Percentiles rank a stretch among this genome's conserved stretches.
These are phyloP conservation scores for Pestalotiopsis fici DNA, from an alignment of 2,329 filamentous ascomycete species.

Conservation along the genomic window DNA sequence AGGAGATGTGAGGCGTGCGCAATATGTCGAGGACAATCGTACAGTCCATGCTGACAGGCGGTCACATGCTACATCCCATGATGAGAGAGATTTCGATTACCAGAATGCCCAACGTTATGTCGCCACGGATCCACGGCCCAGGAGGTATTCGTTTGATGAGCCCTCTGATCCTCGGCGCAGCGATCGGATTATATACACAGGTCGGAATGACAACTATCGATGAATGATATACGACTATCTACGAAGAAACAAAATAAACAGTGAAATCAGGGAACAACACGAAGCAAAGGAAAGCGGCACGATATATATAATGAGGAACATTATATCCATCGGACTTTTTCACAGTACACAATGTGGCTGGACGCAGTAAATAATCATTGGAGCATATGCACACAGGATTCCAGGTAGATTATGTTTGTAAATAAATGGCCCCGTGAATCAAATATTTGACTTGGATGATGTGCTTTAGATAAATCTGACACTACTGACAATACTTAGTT, in stretches of 20 bases:
- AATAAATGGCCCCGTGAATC: background rate
- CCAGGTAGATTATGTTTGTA: too few relatives aligned
- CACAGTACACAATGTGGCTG: too few relatives aligned
- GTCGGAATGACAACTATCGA: background rate
- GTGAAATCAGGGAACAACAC: background rate
- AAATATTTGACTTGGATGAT: background rate
- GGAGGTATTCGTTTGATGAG: background rate
- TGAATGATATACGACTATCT: background rate
- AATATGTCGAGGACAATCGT: conserved; percentile 6
- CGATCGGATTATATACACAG: background rate
- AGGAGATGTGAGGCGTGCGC: conserved; percentile 3
- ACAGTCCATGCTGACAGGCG: background rate
- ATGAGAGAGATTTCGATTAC: background rate
- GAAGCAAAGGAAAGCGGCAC: too few relatives aligned
- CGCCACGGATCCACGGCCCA: background rate
- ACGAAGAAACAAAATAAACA: too few relatives aligned
- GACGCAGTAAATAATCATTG: too few relatives aligned
- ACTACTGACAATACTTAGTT: background rate
- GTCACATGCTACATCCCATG: background rate
- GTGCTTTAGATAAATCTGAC: background rate
- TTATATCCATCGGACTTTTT: background rate
- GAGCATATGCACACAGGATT: too few relatives aligned
- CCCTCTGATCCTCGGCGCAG: background rate
- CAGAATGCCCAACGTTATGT: background rate
- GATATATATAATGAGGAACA: background rate